Conservation (phyloP, 345 rosid species). For the Limnanthes douglasii region DNA sequence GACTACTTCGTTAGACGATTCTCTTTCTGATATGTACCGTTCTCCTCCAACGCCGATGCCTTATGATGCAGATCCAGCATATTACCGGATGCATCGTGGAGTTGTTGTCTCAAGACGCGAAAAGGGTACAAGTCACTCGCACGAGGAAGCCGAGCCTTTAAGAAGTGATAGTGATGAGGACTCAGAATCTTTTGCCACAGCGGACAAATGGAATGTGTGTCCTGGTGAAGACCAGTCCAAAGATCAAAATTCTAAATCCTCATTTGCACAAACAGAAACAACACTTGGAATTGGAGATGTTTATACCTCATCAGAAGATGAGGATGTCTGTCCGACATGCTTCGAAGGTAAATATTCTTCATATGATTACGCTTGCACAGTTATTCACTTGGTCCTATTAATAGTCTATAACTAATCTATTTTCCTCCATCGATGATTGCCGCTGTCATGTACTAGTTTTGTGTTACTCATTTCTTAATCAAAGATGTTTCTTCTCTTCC, state of each 20-base stretch:
- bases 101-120: constrained; percentile 49
- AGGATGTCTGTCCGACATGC: constrained; percentile 93
- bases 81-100: constrained; percentile 29
- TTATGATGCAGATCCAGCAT: constrained; percentile 73
- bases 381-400: neutral
- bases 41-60: constrained; percentile 98
- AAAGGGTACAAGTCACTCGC: constrained; percentile 77
- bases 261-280: constrained; percentile 31
- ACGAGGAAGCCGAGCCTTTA: constrained; percentile 71
- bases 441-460: too few relatives aligned
- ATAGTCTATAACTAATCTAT: constrained; percentile 1
- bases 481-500: too few relatives aligned
- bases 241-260: constrained; percentile 38
- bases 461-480: too few relatives aligned
- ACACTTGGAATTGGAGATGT: constrained; percentile 30
- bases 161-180: constrained; percentile 42
- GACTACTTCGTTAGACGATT: constrained; percentile 50
- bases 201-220: constrained; percentile 53
- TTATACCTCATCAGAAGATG: constrained; percentile 59
- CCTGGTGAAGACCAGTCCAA: constrained; percentile 45
- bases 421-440: too few relatives aligned
- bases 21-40: constrained; percentile 60
- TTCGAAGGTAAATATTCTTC: constrained; percentile 51
- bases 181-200: constrained; percentile 35
- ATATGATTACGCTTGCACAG: neutral